Base-by-base conservation (phyloP, 2,329 filamentous ascomycete species). In the Drechslera avenae region DNA sequence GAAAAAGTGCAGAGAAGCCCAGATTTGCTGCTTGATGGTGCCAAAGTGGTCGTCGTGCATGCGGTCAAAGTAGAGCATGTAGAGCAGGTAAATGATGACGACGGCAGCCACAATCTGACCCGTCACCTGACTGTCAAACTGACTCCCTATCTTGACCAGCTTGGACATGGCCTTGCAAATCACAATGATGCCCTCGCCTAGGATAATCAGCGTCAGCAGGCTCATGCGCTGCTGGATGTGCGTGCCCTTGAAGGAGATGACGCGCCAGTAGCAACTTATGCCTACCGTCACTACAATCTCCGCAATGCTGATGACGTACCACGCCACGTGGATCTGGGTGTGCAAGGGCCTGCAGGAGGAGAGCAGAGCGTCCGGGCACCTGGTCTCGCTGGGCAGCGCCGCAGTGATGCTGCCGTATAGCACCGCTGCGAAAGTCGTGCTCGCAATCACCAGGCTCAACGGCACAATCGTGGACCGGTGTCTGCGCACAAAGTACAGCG, bases 281-380 rank as follows among this genome's bases (percentile, higher is more conserved):
- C 52, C 50, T 8, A 70, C 68, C 3, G 66, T 70, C 30, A 71
- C 44, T 12, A 67, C 31, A 3, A 67, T 71, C 47, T 73, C 72
- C 2, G 50, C 45, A 2, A 69, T 55, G 4, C 64, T 67, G 43
- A 75, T 63, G 10, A 82, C 62, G 59, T 86, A 86, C 44, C 36
- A 46, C 8, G 26, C 44, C n/a, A 40, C 18, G 18, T 46, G 35
- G 2, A 21, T 18, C 3, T 3, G 9, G 33, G 39, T 61, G 54
- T 12, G 51, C 6, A 16, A 48, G 4, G 31, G 19, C 21, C 35
- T 41, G 12, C 36, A 48, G n/a, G n/a, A n/a, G n/a, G n/a, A n/a
- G n/a, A n/a, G n/a, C n/a, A n/a, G n/a, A n/a, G n/a, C n/a, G n/a
- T n/a, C n/a, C n/a, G n/a, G n/a, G n/a, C n/a, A n/a, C n/a, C n/a